Evolutionary conservation across 164 flowering plant species (phyloP), one percentile per base, ranked within the genome.

Genomic region (Litsea cubeba): DNA sequence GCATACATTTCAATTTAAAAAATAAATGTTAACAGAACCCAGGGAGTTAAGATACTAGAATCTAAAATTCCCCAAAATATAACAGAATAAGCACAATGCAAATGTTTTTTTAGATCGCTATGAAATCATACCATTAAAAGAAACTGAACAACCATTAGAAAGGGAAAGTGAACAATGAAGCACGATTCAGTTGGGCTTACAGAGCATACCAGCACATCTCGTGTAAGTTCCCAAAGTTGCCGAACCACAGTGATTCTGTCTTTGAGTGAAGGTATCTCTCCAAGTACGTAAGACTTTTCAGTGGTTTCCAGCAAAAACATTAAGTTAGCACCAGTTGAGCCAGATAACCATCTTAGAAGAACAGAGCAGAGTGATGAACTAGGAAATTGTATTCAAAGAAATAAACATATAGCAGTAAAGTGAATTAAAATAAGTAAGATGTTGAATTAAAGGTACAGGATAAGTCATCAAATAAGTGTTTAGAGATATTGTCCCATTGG

Each of bases 191-290:
- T 54, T 54, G 60, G 20, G 46, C 46, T 5, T 35, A 6, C 18
- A 30, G 12, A 79, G 1, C 68, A 62, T 88, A 96, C 99, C 99
- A 96, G 84, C 74, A 92, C 90, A 87, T 92, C 98, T 35, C 57
- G 76, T 60, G 98, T 91, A 35, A 94, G 96, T 76, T 88, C 88
- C 99, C 98, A 96, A 76, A 96, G 99, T 72, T 96, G 99, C 72
- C 98, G 97, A 71, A 90, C 92, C 10, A 88, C 75, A 46, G 99
- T 87, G 46, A 94, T 85, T 76, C 97, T 87, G 76, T 94, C 99
- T 80, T 89, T 83, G 66, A 89, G 66, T 35, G 97, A 94, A 50
- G 97, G 96, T 67, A 96, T 87, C 85, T 96, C 99, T 68, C 99
- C 99, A 73, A 96, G 97, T 69, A 96, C 99, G 82, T 94, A 96